Evolutionary conservation across 192 early-diverging fungal genomes (phyloP).

Genomic region (Backusella australiensis): DNA sequence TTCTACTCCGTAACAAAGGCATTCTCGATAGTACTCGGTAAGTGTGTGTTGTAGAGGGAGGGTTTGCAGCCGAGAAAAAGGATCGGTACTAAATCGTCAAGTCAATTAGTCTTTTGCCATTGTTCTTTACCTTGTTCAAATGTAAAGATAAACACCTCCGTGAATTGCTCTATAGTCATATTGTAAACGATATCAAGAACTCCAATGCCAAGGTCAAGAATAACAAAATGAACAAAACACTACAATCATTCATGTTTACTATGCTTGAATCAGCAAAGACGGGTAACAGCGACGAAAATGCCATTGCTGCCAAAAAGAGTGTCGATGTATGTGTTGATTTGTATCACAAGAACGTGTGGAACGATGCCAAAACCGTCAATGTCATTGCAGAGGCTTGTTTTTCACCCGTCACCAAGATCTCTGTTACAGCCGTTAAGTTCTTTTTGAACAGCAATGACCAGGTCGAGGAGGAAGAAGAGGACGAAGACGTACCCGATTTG

Average conservation of each 20-base stretch:
- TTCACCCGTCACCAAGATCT: conserved; percentile 86
- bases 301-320: conserved; percentile 94
- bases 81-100: neutral
- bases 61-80: neutral
- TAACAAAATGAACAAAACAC: conserved; percentile 96
- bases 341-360: conserved; percentile 96
- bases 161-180: conserved; percentile 86
- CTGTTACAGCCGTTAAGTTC: conserved; percentile 91
- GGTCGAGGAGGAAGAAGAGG: conserved; percentile 69
- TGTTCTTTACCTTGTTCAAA: conserved; percentile 97
- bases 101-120: conserved; percentile 58
- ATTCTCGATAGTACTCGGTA: conserved; percentile 62
- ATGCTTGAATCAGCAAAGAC: conserved; percentile 78
- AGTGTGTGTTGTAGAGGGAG: neutral
- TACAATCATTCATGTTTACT: conserved; percentile 98
- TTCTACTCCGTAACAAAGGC: conserved; percentile 84
- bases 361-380: conserved; percentile 98
- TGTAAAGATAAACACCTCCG: conserved; percentile 92
- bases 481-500: conserved; percentile 65
- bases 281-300: conserved; percentile 64
- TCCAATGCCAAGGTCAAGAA: conserved; percentile 93
- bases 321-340: conserved; percentile 97
- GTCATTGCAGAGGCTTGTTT: conserved; percentile 97
- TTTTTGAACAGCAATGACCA: conserved; percentile 84
- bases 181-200: conserved; percentile 93